Evolutionary conservation across 345 rosid genomes (phyloP).

Genomic region (Limnanthes douglasii): DNA sequence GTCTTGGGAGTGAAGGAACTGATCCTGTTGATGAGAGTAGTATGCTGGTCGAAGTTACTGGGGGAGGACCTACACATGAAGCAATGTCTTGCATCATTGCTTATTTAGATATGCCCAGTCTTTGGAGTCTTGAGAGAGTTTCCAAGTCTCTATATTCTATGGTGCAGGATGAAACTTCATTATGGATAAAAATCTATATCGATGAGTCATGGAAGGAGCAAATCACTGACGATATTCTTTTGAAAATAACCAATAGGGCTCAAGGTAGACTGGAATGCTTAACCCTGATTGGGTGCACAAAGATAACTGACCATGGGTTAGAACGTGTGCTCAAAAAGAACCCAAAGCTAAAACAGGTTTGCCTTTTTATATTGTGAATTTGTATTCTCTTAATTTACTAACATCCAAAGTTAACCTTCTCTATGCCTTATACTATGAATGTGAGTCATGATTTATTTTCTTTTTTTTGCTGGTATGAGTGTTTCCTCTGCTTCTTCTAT

Average conservation of each 20-base stretch:
- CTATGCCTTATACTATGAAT: too few species aligned
- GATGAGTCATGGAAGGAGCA: constrained; percentile 72
- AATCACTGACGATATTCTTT: constrained; percentile 69
- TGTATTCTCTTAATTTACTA: too few species aligned
- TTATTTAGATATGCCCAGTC: constrained; percentile 59
- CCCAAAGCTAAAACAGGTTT: constrained; percentile 57
- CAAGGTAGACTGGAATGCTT: constrained; percentile 67
- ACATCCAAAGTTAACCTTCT: too few species aligned
- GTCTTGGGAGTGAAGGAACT: constrained; percentile 10
- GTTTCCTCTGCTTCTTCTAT: too few species aligned
- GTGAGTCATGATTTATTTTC: too few species aligned
- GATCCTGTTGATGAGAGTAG: constrained; percentile 10
- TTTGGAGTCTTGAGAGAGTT: constrained; percentile 49
- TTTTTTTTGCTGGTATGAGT: too few species aligned
- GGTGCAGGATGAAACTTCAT: constrained; percentile 44
- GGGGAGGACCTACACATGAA: constrained; percentile 26
- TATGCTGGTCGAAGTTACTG: constrained; percentile 11
- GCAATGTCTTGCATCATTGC: constrained; percentile 48
- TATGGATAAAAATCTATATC: constrained; percentile 73
- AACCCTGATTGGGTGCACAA: constrained; percentile 64
- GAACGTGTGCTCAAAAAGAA: constrained; percentile 41
- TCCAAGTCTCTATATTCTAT: constrained; percentile 38
- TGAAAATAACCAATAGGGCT: constrained; percentile 53
- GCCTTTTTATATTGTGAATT: too few species aligned
- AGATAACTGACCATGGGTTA: constrained; percentile 63